A percentile compares a stretch with the other conserved stretches of the same genome.
Conservation (phyloP, 495 filamentous ascomycete species). For the Glarea lozoyensis region DNA sequence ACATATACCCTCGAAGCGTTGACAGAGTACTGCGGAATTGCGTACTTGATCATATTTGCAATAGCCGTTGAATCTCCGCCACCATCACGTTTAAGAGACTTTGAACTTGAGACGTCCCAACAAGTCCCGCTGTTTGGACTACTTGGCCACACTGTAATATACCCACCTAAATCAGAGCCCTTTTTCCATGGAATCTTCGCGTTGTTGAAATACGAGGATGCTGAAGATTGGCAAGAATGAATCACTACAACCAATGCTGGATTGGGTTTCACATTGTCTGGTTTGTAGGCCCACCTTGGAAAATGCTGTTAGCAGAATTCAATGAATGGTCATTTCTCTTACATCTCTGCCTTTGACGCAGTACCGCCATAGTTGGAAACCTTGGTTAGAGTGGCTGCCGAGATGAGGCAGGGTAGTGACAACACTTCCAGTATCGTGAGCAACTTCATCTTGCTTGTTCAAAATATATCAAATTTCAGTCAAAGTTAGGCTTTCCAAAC, state of each 20-base stretch:
- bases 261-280: constrained; percentile 39
- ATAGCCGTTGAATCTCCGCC: constrained; percentile 51
- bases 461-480: neutral
- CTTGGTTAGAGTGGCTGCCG: constrained; percentile 1
- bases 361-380: constrained; percentile 11
- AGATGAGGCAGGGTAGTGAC: neutral
- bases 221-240: constrained; percentile 46
- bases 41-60: constrained; percentile 50
- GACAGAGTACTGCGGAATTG: constrained; percentile 36
- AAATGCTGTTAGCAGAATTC: neutral
- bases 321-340: neutral
- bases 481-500: too few species aligned
- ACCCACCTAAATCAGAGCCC: constrained; percentile 41
- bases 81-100: constrained; percentile 42
- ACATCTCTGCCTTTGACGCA: constrained; percentile 5
- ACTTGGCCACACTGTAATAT: constrained; percentile 47
- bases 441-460: constrained; percentile 6
- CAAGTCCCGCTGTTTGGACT: constrained; percentile 38
- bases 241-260: constrained; percentile 45
- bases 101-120: constrained; percentile 51
- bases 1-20: constrained; percentile 42
- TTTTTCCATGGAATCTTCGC: constrained; percentile 33
- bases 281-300: constrained; percentile 40
- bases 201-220: constrained; percentile 36
- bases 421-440: neutral